Percentiles rank a stretch among this genome's conserved stretches.
These are phyloP conservation scores for Rhizopogon vesiculosus DNA, from an alignment of 768 basidiomycete species.

Conservation along the genomic window DNA sequence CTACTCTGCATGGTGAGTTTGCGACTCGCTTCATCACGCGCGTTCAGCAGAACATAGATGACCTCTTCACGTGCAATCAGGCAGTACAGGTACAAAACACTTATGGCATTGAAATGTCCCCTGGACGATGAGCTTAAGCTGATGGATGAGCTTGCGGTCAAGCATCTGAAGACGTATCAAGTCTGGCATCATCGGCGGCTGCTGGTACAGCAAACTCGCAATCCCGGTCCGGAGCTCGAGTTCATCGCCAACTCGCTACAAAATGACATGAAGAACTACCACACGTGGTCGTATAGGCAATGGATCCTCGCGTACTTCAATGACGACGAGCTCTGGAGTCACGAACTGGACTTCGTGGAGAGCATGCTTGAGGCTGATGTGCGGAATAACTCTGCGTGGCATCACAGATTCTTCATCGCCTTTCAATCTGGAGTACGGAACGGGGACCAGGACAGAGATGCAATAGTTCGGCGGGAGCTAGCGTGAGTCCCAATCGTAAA, in stretches of 20 bases:
- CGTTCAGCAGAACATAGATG: neutral
- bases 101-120: slow-evolving; percentile 60
- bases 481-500: slow-evolving; percentile 47
- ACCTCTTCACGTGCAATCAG: slow-evolving; percentile 34
- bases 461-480: slow-evolving; percentile 64
- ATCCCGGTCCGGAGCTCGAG: slow-evolving; percentile 62
- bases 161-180: slow-evolving; percentile 92
- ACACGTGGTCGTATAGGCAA: slow-evolving; percentile 98
- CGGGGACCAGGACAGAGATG: slow-evolving; percentile 58
- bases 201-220: slow-evolving; percentile 52
- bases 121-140: slow-evolving; percentile 75
- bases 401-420: slow-evolving; percentile 88
- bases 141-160: slow-evolving; percentile 84
- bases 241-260: slow-evolving; percentile 74
- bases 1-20: slow-evolving; percentile 88
- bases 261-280: slow-evolving; percentile 92
- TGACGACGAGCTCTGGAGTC: slow-evolving; percentile 62
- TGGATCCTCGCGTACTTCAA: slow-evolving; percentile 89
- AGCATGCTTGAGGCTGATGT: slow-evolving; percentile 68
- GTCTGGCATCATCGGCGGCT: slow-evolving; percentile 94
- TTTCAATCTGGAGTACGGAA: slow-evolving; percentile 60
- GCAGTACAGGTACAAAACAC: slow-evolving; percentile 93
- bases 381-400: slow-evolving; percentile 97
- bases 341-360: slow-evolving; percentile 75
- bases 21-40: slow-evolving; percentile 1